Base-by-base conservation (phyloP, 1,284 basidiomycete genomes). In the Veloporphyrellus conicus region DNA sequence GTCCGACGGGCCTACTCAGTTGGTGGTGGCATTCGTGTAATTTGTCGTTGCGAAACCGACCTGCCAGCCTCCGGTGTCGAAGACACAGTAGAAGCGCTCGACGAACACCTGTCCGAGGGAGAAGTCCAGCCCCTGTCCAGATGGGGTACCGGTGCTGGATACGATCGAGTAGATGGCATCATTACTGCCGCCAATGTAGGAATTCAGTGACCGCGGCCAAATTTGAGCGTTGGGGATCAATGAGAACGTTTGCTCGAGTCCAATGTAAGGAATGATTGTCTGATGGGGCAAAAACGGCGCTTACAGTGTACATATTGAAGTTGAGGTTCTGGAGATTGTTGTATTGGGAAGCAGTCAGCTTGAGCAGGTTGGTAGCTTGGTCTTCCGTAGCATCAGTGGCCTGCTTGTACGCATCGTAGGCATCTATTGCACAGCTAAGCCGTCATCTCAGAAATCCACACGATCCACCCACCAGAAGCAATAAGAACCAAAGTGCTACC, bases 71-170 rank as follows among this genome's bases (percentile, higher is more conserved):
- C 71, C 66, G 23, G 78, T 79, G 58, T 87, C 84, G 58, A 68
- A 85, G 28, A 83, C 79, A 22, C 75, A 74, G 66, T 84, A 85
- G 74, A 79, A 86, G 23, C 82, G 76, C 64, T 86, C 78, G 44
- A 82, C 68, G 74, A 80, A 83, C 23, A 64, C 59, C 55, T 70
- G 74, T 5, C 80, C 79, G 56, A 77, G 71, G 58, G 78, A 68
- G 53, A 79, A 77, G 61, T 77, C 75, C 18, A 77, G 62, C 36
- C 76, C 76, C 52, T 69, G 23, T n/a, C 73, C 74, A 11, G 64
- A 68, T 23, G 56, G 50, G 4, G 60, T 46, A n/a, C 73, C 72
- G 20, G 72, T 50, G 53, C 77, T 64, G 41, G 61, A 66, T 22
- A 78, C 71, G 51, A 82, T 70, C 38, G 78, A 68, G 59, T 81